A percentile compares a stretch with the other conserved stretches of the same genome.
These are phyloP conservation scores for Juglanconis juglandina DNA, from an alignment of 2,329 filamentous ascomycete genomes.

Conservation along the genomic window DNA sequence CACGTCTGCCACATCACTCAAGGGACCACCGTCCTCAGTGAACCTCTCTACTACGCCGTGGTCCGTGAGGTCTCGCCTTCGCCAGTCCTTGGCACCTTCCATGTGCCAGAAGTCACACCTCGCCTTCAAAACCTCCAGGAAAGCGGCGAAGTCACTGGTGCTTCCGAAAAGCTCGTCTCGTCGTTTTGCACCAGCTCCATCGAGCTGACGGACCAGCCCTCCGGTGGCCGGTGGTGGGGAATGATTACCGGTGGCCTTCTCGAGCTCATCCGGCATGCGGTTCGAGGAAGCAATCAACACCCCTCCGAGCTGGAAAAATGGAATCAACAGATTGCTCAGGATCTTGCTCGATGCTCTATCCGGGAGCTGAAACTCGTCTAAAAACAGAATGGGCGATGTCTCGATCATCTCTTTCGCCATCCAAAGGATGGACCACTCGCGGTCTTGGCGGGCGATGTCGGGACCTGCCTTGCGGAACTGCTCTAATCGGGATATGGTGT, in stretches of 20 bases:
- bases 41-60: not conserved
- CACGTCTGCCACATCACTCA: not conserved
- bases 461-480: slow-evolving; percentile 48
- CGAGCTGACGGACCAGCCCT: slow-evolving; percentile 47
- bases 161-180: slow-evolving; percentile 53
- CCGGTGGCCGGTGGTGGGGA: slow-evolving; percentile 57
- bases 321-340: slow-evolving; percentile 71
- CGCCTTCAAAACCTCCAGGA: slow-evolving; percentile 72
- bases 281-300: slow-evolving; percentile 79
- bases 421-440: slow-evolving; percentile 68
- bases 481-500: slow-evolving; percentile 70
- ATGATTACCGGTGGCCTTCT: slow-evolving; percentile 69
- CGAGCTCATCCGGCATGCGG: slow-evolving; percentile 77
- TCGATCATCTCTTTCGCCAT: slow-evolving; percentile 74
- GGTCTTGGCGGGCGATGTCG: slow-evolving; percentile 22
- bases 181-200: slow-evolving; percentile 35
- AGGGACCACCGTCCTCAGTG: not conserved
- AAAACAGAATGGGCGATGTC: slow-evolving; percentile 70
- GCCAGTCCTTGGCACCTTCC: slow-evolving; percentile 70
- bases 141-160: slow-evolving; percentile 70
- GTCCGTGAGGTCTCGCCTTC: slow-evolving; percentile 46
- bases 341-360: slow-evolving; percentile 77
- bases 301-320: slow-evolving; percentile 78
- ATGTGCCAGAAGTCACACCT: slow-evolving; percentile 83
- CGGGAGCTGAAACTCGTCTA: slow-evolving; percentile 81